Base-by-base conservation (phyloP, 1,139 yeast genomes). In the Suhomyces bokatorum region DNA sequence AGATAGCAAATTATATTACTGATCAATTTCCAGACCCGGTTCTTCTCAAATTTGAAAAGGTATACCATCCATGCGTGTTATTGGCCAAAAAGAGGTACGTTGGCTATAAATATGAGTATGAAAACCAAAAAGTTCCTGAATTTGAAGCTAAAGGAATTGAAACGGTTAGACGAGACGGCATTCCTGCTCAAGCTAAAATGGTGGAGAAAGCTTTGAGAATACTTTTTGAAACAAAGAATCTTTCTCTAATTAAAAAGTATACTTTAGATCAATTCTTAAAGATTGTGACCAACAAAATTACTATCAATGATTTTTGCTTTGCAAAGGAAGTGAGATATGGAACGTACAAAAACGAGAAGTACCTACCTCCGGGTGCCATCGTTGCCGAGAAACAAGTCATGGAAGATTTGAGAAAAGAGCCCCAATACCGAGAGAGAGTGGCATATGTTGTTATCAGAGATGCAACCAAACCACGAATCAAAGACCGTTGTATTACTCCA, bases 101-200 rank as follows among this genome's bases (percentile, higher is more conserved):
- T 17, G 99, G 99, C 0, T 57, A 81, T 58, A 76, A 87, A 44
- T 91, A 77, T 62, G 96, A 87, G 52, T 59, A 64, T 29, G 76
- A 71, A 33, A 66, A 65, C 14, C 91, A 87, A 54, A 54, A 44
- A 3, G 65, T 53, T 7, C 89, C 97, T 0, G 75, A 66, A 27
- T 91, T 93, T 62, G 98, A 93, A 67, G 97, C 99, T 3, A 93
- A 93, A 56, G 99, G 99, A 1, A 90, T 89, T 14, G 99, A 93
- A 62, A 93, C 98, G 0, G 87, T 93, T 0, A 65, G 99, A 49
- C 70, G 99, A 52, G 99, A 93, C 64, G 98, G 97, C 0, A 86
- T 91, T 14, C 96, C 96, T 0, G 96, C 96, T 0, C 96, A 87
- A 54, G 95, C 81, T 63, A 85, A 85, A 56, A 82, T 93, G 34